phyloP scores from a whole-genome alignment of 192 early-diverging fungal species.

The Hyaloraphidium curvatum region DNA sequence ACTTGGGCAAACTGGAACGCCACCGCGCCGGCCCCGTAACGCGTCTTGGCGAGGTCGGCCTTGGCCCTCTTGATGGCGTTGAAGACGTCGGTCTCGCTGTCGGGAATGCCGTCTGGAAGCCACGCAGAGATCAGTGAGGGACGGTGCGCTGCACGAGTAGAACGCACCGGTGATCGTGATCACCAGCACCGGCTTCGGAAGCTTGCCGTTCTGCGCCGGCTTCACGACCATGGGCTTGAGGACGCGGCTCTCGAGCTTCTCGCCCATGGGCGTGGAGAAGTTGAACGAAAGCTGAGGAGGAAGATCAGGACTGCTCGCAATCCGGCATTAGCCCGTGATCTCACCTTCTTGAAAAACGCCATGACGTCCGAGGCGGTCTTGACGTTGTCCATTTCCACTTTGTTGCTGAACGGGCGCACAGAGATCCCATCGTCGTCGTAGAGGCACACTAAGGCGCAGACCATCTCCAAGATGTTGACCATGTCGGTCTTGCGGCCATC shows the following conservation, averaged over 20 bases:
- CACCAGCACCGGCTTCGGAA: slow-evolving; percentile 11
- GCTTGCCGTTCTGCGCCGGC: not conserved
- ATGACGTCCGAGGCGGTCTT: slow-evolving; percentile 6
- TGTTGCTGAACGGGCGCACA: slow-evolving; percentile 13
- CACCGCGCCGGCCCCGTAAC: slow-evolving; percentile 9
- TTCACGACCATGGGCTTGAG: slow-evolving; percentile 9
- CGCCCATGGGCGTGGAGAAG: slow-evolving; percentile 15
- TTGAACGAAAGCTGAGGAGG: too few relatives aligned
- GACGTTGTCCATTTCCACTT: slow-evolving; percentile 11
- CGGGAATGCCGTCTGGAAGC: slow-evolving; percentile 14
- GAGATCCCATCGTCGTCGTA: slow-evolving; percentile 15
- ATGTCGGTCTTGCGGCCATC: slow-evolving; percentile 8
- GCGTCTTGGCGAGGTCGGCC: slow-evolving; percentile 1
- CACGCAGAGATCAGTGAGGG: too few relatives aligned
- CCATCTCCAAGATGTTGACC: slow-evolving; percentile 8
- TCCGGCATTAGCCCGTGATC: too few relatives aligned
- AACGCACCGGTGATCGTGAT: slow-evolving; percentile 15
- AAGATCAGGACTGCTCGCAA: too few relatives aligned
- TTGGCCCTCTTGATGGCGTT: slow-evolving; percentile 8
- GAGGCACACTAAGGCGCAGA: slow-evolving; percentile 8
- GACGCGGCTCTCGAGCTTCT: slow-evolving; percentile 11
- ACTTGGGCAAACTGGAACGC: slow-evolving; percentile 16
- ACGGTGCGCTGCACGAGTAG: too few relatives aligned
- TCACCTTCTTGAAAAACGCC: slow-evolving; percentile 5
- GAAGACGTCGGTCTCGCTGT: slow-evolving; percentile 7